These are phyloP conservation scores for Vanrija humicola DNA, from an alignment of 1,284 basidiomycete species.

Conservation along the genomic window DNA sequence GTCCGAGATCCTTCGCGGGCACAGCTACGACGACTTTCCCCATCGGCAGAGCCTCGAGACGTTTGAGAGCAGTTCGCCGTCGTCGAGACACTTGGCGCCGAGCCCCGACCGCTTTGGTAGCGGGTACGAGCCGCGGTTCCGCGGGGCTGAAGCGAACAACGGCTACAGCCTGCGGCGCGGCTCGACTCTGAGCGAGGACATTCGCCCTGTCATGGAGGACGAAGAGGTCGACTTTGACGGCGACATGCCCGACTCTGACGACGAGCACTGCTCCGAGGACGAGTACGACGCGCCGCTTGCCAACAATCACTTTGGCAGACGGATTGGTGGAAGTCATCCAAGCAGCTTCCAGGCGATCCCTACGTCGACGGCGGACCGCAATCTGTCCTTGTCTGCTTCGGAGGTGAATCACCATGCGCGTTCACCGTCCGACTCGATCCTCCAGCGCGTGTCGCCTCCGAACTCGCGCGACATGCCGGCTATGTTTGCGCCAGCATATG, in stretches of 20 bases:
- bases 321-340: background rate
- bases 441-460: background rate
- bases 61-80: slow-evolving; percentile 27
- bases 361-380: slow-evolving; percentile 19
- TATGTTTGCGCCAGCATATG: background rate
- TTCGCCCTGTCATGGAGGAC: slow-evolving; percentile 19
- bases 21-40: slow-evolving; percentile 25
- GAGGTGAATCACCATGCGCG: background rate
- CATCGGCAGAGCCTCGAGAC: slow-evolving; percentile 25
- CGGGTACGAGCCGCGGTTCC: background rate
- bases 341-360: slow-evolving; percentile 10
- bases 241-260: slow-evolving; percentile 20
- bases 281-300: background rate
- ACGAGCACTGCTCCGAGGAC: slow-evolving; percentile 10
- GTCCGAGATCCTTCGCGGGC: slow-evolving; percentile 22
- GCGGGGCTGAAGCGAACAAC: slow-evolving; percentile 2
- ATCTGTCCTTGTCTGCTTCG: slow-evolving; percentile 2
- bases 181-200: slow-evolving; percentile 30
- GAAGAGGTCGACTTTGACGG: slow-evolving; percentile 44
- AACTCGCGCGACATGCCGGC: slow-evolving; percentile 1
- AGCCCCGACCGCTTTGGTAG: slow-evolving; percentile 4
- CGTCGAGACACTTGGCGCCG: slow-evolving; percentile 10
- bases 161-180: slow-evolving; percentile 20
- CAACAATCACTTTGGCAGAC: too few relatives aligned
- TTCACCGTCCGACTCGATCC: too few relatives aligned